A percentile compares a stretch with the other conserved stretches of the same genome.
These are phyloP conservation scores for Candida odintsovae DNA, from an alignment of 805 yeast genomes.

Conservation along the genomic window DNA sequence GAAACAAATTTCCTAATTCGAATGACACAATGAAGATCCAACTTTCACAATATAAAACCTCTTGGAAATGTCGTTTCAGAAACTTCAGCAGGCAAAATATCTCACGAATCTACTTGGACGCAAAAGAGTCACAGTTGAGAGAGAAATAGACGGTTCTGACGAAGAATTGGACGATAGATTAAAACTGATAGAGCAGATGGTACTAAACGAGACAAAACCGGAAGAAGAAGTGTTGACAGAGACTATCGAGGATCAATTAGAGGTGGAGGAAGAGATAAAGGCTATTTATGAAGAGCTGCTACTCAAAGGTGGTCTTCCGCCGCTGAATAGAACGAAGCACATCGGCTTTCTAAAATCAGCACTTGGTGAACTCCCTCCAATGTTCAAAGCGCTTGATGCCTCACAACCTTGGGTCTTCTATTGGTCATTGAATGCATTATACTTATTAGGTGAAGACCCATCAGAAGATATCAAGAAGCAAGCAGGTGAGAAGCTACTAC, in stretches of 20 bases:
- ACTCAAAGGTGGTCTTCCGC: slow-evolving; percentile 14
- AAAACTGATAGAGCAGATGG: slow-evolving; percentile 15
- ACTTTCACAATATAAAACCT: neutral
- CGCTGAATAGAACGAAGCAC: slow-evolving; percentile 13
- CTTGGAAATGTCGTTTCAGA: neutral
- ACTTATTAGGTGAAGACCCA: slow-evolving; percentile 32
- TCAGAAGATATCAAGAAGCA: slow-evolving; percentile 22
- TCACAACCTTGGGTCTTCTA: slow-evolving; percentile 89
- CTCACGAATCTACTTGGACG: slow-evolving; percentile 7
- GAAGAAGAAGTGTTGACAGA: slow-evolving; percentile 29
- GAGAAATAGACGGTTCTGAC: neutral
- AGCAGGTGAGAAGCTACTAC: slow-evolving; percentile 26
- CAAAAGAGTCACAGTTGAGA: slow-evolving; percentile 3
- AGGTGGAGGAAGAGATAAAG: slow-evolving; percentile 25
- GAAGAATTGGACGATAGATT: neutral
- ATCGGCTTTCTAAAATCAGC: slow-evolving; percentile 14
- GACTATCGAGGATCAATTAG: slow-evolving; percentile 30
- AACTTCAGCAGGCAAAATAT: neutral
- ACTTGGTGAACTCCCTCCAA: slow-evolving; percentile 16
- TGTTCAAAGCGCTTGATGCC: slow-evolving; percentile 57
- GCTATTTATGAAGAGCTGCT: slow-evolving; percentile 26
- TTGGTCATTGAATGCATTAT: slow-evolving; percentile 66
- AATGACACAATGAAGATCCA: neutral
- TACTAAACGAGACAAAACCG: slow-evolving; percentile 9
- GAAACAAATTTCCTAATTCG: neutral